Base-by-base conservation (phyloP, 2,329 filamentous ascomycete genomes). In the Colletotrichum tamarilloi region DNA sequence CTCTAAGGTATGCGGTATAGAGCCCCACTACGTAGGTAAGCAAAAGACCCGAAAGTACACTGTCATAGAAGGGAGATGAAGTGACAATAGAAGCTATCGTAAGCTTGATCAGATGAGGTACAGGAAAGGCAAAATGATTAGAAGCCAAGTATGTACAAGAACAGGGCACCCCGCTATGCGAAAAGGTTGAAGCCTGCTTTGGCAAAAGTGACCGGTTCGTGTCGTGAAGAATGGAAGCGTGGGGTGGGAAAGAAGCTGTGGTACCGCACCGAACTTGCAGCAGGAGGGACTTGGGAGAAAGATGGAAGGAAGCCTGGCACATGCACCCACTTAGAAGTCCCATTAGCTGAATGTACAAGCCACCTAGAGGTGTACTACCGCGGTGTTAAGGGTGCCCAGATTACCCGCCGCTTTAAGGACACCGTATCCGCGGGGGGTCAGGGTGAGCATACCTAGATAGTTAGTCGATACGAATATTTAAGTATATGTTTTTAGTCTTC, bases 51-150 rank as follows among this genome's bases (percentile, higher is more conserved):
- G 22, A 24, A 35, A 49, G 64, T 6, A 38, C 6, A 6, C 55
- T 16, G 42, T 24, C 30, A 16, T 14, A 60, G 62, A 65, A 57
- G 24, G 4, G 49, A 65, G 55, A 38, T 59, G 58, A 38, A 19
- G n/a, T 46, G 19, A 19, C 42, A 52, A 57, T 42, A 12, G 42
- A 30, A 35, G 42, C 19, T 49, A 0, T 62, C 35, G 22, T 19
- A 46, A 60, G 35, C 19, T 60, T 65, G 24, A 26, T 73, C 49
- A 66, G 60, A 70, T 19, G 46, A 70, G 67, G 12, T 12, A 56
- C 56, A n/a, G 22, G 3, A 49, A 70, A 73, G 26, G 5, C 9
- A 35, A 32, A 62, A 57, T n/a, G 42, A n/a, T 11, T 16, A 16
- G 4, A 19, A 30, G 56, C 46, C 22, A 30, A 53, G 58, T 66